Conservation (phyloP, 441 rosid genomes). For the Pelargonium citronellum region DNA sequence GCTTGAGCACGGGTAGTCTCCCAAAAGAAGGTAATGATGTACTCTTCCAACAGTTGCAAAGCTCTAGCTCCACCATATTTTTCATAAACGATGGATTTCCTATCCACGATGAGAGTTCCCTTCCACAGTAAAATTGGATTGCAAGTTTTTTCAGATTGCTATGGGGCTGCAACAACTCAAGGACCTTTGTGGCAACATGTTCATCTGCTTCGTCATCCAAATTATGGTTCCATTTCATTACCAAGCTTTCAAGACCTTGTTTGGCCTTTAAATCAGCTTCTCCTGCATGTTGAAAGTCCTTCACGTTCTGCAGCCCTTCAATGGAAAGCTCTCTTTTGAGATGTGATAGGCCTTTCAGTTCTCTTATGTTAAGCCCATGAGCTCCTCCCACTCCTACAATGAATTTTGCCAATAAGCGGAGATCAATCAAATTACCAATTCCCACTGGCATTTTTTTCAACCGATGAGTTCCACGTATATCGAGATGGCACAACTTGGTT, state of each 20-base stretch:
- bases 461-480: neutral
- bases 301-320: too few species aligned
- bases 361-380: constrained; percentile 6
- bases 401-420: neutral
- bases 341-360: too few species aligned
- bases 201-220: neutral
- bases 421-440: neutral
- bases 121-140: constrained; percentile 14
- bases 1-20: constrained; percentile 20
- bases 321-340: too few species aligned
- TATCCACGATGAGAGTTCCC: constrained; percentile 22
- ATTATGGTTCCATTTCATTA: constrained; percentile 8
- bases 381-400: constrained; percentile 1
- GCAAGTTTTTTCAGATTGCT: constrained; percentile 11
- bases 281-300: neutral
- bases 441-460: neutral
- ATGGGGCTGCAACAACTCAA: constrained; percentile 19
- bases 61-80: neutral
- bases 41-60: neutral
- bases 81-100: constrained; percentile 17
- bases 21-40: constrained; percentile 27
- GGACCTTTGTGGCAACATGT: constrained; percentile 6
- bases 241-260: constrained; percentile 8
- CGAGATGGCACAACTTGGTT: neutral
- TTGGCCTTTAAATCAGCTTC: constrained; percentile 18